Conservation (phyloP, 352 stramenopile species). For the Globisporangium takayamanum region DNA sequence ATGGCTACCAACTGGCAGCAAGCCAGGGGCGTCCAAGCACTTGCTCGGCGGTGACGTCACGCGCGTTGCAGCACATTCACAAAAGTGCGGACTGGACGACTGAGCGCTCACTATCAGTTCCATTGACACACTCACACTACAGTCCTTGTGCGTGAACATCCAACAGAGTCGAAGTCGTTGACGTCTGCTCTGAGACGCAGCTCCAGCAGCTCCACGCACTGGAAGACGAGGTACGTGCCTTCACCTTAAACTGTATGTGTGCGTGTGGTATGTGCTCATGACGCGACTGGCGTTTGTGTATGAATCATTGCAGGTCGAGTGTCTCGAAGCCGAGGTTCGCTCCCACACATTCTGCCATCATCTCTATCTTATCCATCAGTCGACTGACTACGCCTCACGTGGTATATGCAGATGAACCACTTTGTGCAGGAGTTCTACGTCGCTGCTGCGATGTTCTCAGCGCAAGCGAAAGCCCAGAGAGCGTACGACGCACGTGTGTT, state of each 20-base stretch:
- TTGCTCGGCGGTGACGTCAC: conserved; percentile 18
- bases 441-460: conserved; percentile 36
- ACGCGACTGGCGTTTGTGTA: too few species aligned
- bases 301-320: conserved; percentile 7
- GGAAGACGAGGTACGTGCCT: conserved; percentile 32
- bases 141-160: neutral
- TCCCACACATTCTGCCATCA: neutral
- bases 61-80: conserved; percentile 11
- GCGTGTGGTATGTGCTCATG: neutral
- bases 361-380: too few species aligned
- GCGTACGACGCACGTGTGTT: conserved; percentile 17
- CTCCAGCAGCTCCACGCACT: conserved; percentile 23
- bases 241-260: neutral
- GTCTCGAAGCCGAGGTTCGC: conserved; percentile 22
- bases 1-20: conserved; percentile 50
- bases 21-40: conserved; percentile 52
- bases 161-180: conserved; percentile 25
- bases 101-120: neutral
- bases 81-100: neutral
- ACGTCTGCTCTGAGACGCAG: conserved; percentile 27
- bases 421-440: conserved; percentile 65
- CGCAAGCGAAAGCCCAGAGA: conserved; percentile 33
- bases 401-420: conserved; percentile 30
- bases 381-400: neutral
- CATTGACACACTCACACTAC: neutral